Base-by-base conservation (phyloP, 179 eudicot genomes). In the Silene noctiflora region DNA sequence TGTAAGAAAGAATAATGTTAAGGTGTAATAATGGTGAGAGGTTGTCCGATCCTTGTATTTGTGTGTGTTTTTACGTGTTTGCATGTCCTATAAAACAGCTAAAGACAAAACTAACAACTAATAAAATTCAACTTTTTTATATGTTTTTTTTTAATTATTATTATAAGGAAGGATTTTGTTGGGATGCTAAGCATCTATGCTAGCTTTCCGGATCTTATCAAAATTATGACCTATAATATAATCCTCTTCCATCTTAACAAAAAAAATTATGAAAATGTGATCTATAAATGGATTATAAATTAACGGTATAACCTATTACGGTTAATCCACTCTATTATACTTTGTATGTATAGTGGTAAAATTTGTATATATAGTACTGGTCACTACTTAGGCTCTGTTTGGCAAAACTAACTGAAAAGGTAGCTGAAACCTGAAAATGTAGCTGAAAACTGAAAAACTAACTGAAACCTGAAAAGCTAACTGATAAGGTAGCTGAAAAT, bases 61-160 rank as follows among this genome's bases (percentile, higher is more conserved):
- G 53, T 35, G 14, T 35, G 22, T 8, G 42, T 67, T 63, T 25
- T 22, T 68, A 68, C 55, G 55, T 35, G 71, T 42, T 39, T 6
- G 71, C 71, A 68, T 42, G 27, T n/a, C 71, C 71, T 35, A 17
- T 20, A 42, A 68, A 68, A 68, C 1, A 68, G 71, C 25, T 16
- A 19, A 7, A 33, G 19, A n/a, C n/a, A 39, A 68, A 10, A 11
- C 56, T 11, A 11, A 48, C 56, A 25, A 63, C 8, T 24, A 24
- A 63, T 3, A 11, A 63, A 63, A 63, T 11, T 63, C 4, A 27
- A 13, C 6, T 12, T 19, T 2, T 27, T 3, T 22, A 62, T 3
- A 11, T 62, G 27, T 62, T 25, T 24, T 62, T 62, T 62, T 62
- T 62, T 27, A 27, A 27, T 27, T 27, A 27, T 27, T 27, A 27